Evolutionary conservation across 192 early-diverging fungal genomes (phyloP).

Genomic region (Entomortierella lignicola): DNA sequence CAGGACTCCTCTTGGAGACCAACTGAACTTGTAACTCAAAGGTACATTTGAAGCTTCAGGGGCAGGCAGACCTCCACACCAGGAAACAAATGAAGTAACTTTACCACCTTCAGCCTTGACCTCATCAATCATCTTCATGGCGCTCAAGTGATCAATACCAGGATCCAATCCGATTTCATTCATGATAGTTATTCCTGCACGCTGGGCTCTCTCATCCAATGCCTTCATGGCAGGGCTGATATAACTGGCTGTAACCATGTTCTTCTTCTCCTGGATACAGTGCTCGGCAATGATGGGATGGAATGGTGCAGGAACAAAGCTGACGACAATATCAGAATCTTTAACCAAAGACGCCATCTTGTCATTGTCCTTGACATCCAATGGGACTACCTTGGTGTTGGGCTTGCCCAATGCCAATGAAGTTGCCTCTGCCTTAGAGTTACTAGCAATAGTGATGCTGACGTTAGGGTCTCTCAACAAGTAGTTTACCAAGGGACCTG

Average conservation of each 20-base stretch:
- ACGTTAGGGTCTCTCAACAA: slow-evolving; percentile 68
- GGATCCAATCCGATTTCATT: slow-evolving; percentile 99
- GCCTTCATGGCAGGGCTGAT: slow-evolving; percentile 91
- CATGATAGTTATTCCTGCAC: slow-evolving; percentile 87
- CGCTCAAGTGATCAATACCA: slow-evolving; percentile 97
- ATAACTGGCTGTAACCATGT: slow-evolving; percentile 97
- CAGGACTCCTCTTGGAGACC: slow-evolving; percentile 93
- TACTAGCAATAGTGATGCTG: slow-evolving; percentile 84
- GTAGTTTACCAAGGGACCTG: slow-evolving; percentile 92
- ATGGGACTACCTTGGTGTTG: slow-evolving; percentile 68
- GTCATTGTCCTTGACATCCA: slow-evolving; percentile 79
- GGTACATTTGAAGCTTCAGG: slow-evolving; percentile 94
- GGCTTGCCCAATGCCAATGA: slow-evolving; percentile 68
- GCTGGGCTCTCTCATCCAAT: slow-evolving; percentile 78
- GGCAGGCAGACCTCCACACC: slow-evolving; percentile 95
- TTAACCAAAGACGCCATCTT: slow-evolving; percentile 71
- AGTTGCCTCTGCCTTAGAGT: slow-evolving; percentile 77
- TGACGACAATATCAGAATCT: slow-evolving; percentile 90
- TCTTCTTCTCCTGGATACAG: slow-evolving; percentile 86
- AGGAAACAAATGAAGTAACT: slow-evolving; percentile 87
- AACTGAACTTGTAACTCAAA: slow-evolving; percentile 95
- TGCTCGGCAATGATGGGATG: slow-evolving; percentile 81
- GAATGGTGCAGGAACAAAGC: slow-evolving; percentile 89
- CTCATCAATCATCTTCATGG: slow-evolving; percentile 95
- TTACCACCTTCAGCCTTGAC: slow-evolving; percentile 79